Evolutionary conservation across 1,284 basidiomycete species (phyloP).

Genomic region (Sporisorium sorghi): DNA sequence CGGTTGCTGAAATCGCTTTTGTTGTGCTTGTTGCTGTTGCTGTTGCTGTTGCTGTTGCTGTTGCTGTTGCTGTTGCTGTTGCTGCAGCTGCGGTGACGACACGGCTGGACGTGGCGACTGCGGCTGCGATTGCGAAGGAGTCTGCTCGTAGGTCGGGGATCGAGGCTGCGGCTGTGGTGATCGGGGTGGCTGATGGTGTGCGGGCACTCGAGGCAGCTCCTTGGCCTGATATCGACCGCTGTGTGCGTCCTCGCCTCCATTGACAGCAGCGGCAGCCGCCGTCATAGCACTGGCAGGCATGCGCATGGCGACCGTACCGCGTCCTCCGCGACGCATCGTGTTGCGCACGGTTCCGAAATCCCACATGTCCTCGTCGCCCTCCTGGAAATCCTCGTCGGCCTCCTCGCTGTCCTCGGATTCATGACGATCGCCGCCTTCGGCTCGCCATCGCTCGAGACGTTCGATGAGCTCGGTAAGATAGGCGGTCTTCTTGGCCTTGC

Average conservation of each 20-base stretch:
- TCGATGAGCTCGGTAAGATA: slow-evolving; percentile 96
- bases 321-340: slow-evolving; percentile 52
- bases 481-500: slow-evolving; percentile 90
- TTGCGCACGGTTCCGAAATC: slow-evolving; percentile 64
- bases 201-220: slow-evolving; percentile 45
- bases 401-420: slow-evolving; percentile 56
- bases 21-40: slow-evolving; percentile 11
- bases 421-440: slow-evolving; percentile 73
- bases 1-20: slow-evolving; percentile 23
- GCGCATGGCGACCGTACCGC: slow-evolving; percentile 49
- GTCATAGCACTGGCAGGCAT: slow-evolving; percentile 55
- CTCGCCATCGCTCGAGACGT: slow-evolving; percentile 88
- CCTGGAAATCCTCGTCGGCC: slow-evolving; percentile 54
- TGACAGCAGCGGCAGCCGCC: slow-evolving; percentile 40
- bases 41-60: slow-evolving; percentile 21
- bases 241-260: slow-evolving; percentile 22
- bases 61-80: slow-evolving; percentile 13
- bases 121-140: slow-evolving; percentile 21
- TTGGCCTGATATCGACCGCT: slow-evolving; percentile 33
- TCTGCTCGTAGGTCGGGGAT: slow-evolving; percentile 24
- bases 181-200: slow-evolving; percentile 22
- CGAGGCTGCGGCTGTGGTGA: slow-evolving; percentile 22
- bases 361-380: slow-evolving; percentile 60
- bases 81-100: slow-evolving; percentile 21
- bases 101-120: slow-evolving; percentile 21